phyloP scores from a whole-genome alignment of 2,329 filamentous ascomycete genomes.

The Parascedosporium putredinis region DNA sequence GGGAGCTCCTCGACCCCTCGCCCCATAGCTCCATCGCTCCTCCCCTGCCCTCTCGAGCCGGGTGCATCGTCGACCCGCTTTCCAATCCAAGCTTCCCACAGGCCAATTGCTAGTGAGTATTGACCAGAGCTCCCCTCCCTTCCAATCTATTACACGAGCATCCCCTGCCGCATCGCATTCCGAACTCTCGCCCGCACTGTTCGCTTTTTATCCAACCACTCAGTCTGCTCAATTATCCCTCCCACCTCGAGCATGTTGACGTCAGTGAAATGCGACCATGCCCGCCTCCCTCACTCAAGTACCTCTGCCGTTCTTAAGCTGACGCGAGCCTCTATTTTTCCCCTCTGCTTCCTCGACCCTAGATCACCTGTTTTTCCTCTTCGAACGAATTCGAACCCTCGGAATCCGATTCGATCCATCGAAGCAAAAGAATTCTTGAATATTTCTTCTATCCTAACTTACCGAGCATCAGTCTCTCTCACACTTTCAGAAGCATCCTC shows the following conservation, averaged over 20 bases:
- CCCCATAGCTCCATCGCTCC: not conserved
- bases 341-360: not conserved
- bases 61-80: not conserved
- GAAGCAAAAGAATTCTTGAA: not conserved
- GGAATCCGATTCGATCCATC: not conserved
- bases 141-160: not conserved
- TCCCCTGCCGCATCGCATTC: not conserved
- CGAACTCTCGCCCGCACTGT: not conserved
- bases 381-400: not conserved
- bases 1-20: too few relatives aligned
- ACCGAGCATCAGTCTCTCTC: not conserved
- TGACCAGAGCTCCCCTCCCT: not conserved
- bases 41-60: not conserved
- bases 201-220: conserved; percentile 1
- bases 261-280: conserved; percentile 1
- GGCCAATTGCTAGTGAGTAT: not conserved
- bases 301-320: not conserved
- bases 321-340: not conserved
- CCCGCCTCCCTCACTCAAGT: not conserved
- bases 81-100: not conserved
- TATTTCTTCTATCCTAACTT: not conserved
- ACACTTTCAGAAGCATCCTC: not conserved
- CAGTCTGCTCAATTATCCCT: not conserved
- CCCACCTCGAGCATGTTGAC: not conserved
- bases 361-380: conserved; percentile 1